Evolutionary conservation across 2,329 filamentous ascomycete species (phyloP).

Genomic region (Penicillium sp.): DNA sequence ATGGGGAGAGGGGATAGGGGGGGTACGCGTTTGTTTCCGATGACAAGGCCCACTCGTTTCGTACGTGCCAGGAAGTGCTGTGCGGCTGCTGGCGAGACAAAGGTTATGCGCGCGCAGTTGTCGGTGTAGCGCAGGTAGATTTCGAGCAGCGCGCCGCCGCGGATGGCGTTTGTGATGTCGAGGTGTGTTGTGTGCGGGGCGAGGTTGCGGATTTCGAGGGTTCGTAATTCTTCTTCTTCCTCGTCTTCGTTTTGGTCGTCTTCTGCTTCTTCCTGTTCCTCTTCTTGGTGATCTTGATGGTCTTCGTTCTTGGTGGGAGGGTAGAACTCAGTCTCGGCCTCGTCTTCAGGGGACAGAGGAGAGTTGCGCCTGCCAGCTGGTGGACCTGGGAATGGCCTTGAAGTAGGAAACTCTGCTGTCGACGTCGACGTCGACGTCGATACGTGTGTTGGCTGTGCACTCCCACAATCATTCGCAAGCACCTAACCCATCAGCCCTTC

Average conservation of each 20-base stretch:
- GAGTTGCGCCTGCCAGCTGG: too few relatives aligned
- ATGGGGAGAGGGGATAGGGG: not conserved
- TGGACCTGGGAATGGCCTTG: too few relatives aligned
- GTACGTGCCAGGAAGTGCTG: slow-evolving; percentile 61
- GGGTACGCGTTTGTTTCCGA: slow-evolving; percentile 64
- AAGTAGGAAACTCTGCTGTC: too few relatives aligned
- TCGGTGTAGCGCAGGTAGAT: slow-evolving; percentile 60
- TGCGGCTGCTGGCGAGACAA: slow-evolving; percentile 62
- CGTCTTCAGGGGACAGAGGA: too few relatives aligned
- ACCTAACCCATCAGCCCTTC: not conserved
- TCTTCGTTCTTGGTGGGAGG: too few relatives aligned
- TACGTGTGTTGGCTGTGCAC: not conserved
- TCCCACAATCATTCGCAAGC: not conserved
- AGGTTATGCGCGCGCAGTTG: slow-evolving; percentile 63
- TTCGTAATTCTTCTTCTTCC: slow-evolving; percentile 24
- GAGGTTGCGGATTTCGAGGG: slow-evolving; percentile 59
- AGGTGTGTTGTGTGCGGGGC: slow-evolving; percentile 59
- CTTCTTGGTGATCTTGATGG: not conserved
- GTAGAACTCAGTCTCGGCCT: too few relatives aligned
- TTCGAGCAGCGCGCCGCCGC: slow-evolving; percentile 68
- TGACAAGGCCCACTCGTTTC: slow-evolving; percentile 63
- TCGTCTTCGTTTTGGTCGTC: slow-evolving; percentile 12
- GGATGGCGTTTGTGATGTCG: slow-evolving; percentile 62
- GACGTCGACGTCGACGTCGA: not conserved
- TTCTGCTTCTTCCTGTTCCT: not conserved